Evolutionary conservation across 2,329 filamentous ascomycete genomes (phyloP).

Genomic region (Basipetospora chlamydospora): DNA sequence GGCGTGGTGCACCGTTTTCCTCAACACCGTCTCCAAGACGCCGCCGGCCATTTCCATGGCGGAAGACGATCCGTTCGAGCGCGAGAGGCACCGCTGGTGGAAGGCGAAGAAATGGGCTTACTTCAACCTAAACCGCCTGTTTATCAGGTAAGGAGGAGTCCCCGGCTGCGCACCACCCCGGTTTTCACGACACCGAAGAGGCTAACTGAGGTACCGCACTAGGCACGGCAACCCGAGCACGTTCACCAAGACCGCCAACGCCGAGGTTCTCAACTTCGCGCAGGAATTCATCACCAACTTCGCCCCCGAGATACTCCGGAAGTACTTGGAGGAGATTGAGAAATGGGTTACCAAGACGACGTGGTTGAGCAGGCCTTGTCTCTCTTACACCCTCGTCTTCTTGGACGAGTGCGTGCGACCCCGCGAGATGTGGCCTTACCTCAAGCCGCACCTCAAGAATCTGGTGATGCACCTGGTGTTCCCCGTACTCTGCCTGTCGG

Average conservation of each 20-base stretch:
- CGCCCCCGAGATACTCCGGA: conserved; percentile 89
- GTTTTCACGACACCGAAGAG: conserved; percentile 6
- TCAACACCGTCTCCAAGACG: conserved; percentile 75
- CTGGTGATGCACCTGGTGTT: conserved; percentile 92
- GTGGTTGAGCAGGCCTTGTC: conserved; percentile 87
- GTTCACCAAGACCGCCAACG: conserved; percentile 57
- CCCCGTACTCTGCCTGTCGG: conserved; percentile 80
- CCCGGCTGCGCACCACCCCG: not conserved
- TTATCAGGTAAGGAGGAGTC: conserved; percentile 76
- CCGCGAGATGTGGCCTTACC: conserved; percentile 89
- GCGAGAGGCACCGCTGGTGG: conserved; percentile 96
- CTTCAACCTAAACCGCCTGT: conserved; percentile 90
- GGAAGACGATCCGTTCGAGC: conserved; percentile 68
- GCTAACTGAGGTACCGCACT: conserved; percentile 4
- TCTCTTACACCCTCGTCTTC: conserved; percentile 89
- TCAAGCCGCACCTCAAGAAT: conserved; percentile 86
- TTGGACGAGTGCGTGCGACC: conserved; percentile 95
- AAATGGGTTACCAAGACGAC: conserved; percentile 91
- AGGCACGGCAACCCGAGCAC: conserved; percentile 82
- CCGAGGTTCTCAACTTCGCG: conserved; percentile 55
- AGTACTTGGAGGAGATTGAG: conserved; percentile 87
- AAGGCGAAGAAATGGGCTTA: conserved; percentile 99
- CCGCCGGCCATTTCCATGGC: conserved; percentile 65
- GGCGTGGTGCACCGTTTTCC: conserved; percentile 90
- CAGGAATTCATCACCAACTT: conserved; percentile 86